These are phyloP conservation scores for Salicornia ramosissima DNA, from an alignment of 148 eudicot genomes.

Conservation along the genomic window DNA sequence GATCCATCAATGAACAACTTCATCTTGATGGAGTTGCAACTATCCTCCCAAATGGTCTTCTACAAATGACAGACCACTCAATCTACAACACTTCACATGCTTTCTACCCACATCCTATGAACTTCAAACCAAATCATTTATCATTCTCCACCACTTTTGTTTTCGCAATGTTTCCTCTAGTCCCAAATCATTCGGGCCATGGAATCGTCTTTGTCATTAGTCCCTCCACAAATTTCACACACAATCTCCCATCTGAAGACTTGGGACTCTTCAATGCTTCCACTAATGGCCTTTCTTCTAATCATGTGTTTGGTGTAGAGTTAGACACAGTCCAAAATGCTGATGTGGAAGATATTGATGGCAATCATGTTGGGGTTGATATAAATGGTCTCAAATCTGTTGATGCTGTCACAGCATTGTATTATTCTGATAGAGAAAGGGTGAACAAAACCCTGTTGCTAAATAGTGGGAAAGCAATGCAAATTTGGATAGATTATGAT, in stretches of 20 bases:
- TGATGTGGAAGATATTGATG: conserved; percentile 9
- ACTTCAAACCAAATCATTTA: too few relatives aligned
- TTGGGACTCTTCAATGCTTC: conserved; percentile 24
- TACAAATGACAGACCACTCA: conserved; percentile 23
- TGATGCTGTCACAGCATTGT: conserved; percentile 13
- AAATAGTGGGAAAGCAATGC: conserved; percentile 17
- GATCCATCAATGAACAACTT: too few relatives aligned
- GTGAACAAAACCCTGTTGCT: conserved; percentile 11
- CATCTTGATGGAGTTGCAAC: conserved; percentile 19
- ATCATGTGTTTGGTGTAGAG: conserved; percentile 29
- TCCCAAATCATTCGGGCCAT: conserved; percentile 16
- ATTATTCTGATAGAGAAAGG: conserved; percentile 20
- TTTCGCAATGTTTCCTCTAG: conserved; percentile 20
- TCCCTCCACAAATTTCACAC: conserved; percentile 10
- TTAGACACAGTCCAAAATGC: conserved; percentile 20
- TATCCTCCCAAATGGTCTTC: conserved; percentile 19
- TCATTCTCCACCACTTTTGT: too few relatives aligned
- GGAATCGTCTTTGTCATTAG: conserved; percentile 21
- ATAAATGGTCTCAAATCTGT: conserved; percentile 12
- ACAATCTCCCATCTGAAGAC: conserved; percentile 6
- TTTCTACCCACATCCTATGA: too few relatives aligned
- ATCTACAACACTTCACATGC: too few relatives aligned
- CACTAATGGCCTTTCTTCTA: conserved; percentile 10
- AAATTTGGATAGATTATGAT: conserved; percentile 26
- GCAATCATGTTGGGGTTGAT: conserved; percentile 34